These are phyloP conservation scores for Talaromyces borbonicus DNA, from an alignment of 495 filamentous ascomycete species.

Conservation along the genomic window DNA sequence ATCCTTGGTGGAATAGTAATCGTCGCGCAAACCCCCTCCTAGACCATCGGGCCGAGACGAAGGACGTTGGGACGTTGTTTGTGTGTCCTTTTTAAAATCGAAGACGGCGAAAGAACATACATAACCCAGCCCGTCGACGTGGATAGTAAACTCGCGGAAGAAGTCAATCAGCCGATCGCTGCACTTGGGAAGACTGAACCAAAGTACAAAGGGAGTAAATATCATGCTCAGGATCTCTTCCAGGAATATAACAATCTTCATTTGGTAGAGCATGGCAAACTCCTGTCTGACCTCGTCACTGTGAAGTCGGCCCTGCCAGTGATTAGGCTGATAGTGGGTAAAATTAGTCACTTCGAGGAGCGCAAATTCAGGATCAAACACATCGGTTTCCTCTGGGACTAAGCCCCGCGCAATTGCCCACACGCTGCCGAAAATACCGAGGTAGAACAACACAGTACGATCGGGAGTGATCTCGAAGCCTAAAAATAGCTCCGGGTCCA, in stretches of 20 bases:
- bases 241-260: conserved; percentile 81
- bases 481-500: conserved; percentile 85
- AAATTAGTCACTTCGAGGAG: conserved; percentile 80
- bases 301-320: conserved; percentile 83
- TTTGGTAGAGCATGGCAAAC: conserved; percentile 78
- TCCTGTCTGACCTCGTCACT: conserved; percentile 77
- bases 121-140: conserved; percentile 91
- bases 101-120: conserved; percentile 98
- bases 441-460: conserved; percentile 74
- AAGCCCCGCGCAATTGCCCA: conserved; percentile 72
- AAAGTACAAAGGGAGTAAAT: conserved; percentile 81
- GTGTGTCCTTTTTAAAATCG: conserved; percentile 78
- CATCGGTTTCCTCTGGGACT: conserved; percentile 76
- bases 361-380: conserved; percentile 87
- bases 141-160: conserved; percentile 93
- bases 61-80: conserved; percentile 37
- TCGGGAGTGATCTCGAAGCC: conserved; percentile 82
- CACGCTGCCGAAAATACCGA: conserved; percentile 61
- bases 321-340: conserved; percentile 78
- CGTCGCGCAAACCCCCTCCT: conserved; percentile 59
- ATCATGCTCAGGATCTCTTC: conserved; percentile 90
- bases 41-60: conserved; percentile 20
- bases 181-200: conserved; percentile 78
- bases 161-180: conserved; percentile 94
- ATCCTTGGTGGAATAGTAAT: conserved; percentile 91